These are phyloP conservation scores for Wallacemonas sp. DNA, from an alignment of 208 protist genomes.

Conservation along the genomic window DNA sequence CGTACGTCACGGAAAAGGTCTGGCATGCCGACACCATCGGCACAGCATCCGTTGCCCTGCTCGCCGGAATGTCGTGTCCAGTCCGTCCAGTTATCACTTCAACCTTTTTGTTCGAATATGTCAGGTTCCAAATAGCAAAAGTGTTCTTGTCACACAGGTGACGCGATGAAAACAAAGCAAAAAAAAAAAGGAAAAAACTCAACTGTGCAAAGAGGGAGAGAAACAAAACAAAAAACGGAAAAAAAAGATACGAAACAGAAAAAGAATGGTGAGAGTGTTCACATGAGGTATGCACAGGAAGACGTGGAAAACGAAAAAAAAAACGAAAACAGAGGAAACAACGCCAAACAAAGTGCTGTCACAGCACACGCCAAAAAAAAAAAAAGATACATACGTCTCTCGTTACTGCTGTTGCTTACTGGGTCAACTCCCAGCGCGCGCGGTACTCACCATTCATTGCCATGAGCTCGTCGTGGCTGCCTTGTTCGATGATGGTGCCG, in stretches of 20 bases:
- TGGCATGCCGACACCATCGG: too few relatives aligned
- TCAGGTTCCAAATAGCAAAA: background rate
- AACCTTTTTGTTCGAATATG: too few relatives aligned
- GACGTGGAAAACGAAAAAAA: too few relatives aligned
- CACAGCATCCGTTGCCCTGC: too few relatives aligned
- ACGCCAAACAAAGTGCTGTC: too few relatives aligned
- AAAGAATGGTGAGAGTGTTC: background rate
- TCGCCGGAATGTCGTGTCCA: too few relatives aligned
- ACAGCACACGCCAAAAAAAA: too few relatives aligned
- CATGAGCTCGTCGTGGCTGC: conserved; percentile 49
- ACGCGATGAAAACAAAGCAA: background rate
- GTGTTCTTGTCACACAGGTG: background rate
- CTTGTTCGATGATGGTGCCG: conserved; percentile 36
- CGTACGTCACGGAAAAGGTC: too few relatives aligned
- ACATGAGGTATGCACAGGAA: too few relatives aligned
- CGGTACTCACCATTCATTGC: conserved; percentile 29
- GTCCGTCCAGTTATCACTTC: too few relatives aligned
- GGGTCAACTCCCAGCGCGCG: conserved; percentile 27
- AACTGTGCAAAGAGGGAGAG: background rate
- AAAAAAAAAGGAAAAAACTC: conserved; percentile 6
- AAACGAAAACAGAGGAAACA: too few relatives aligned
- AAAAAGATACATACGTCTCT: too few relatives aligned
- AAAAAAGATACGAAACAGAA: background rate
- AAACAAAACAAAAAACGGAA: background rate
- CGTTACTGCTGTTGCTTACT: conserved; percentile 18